Evolutionary conservation across 176 grass and related monocot species (phyloP).

Genomic region (Areca catechu): DNA sequence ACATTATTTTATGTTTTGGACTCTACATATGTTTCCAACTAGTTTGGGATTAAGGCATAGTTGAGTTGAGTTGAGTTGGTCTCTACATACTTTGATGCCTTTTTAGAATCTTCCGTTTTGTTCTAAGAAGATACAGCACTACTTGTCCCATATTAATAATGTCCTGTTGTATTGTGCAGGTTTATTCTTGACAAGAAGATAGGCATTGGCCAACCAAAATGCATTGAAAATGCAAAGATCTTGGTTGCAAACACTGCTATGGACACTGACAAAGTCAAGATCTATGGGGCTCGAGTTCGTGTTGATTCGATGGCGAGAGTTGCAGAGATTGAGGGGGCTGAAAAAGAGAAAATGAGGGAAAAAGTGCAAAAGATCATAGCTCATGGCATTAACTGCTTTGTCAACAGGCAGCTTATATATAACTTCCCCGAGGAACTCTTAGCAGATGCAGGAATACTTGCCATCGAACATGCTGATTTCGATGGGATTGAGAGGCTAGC

Average conservation of each 20-base stretch:
- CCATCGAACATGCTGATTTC: conserved; percentile 94
- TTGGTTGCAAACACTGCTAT: conserved; percentile 96
- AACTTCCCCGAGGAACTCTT: conserved; percentile 95
- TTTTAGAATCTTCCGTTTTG: no score
- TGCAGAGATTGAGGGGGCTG: conserved; percentile 81
- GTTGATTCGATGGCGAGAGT: conserved; percentile 92
- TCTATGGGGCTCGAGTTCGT: conserved; percentile 84
- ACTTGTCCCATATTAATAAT: neutral
- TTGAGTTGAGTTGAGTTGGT: no score
- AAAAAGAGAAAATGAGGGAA: conserved; percentile 97
- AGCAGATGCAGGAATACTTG: conserved; percentile 86
- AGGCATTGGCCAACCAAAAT: conserved; percentile 85
- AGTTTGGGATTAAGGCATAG: no score
- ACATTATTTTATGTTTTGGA: no score
- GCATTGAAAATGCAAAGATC: conserved; percentile 93
- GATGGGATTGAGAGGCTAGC: conserved; percentile 86
- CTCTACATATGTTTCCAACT: no score
- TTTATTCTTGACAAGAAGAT: conserved; percentile 99
- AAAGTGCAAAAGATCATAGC: conserved; percentile 89
- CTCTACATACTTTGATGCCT: no score
- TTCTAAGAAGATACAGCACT: no score
- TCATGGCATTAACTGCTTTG: conserved; percentile 87
- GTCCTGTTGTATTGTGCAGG: conserved; percentile 21
- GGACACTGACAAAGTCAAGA: conserved; percentile 99
- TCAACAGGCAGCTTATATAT: conserved; percentile 91